Percentiles rank a stretch among this genome's conserved stretches.
phyloP scores from a whole-genome alignment of 495 filamentous ascomycete genomes.

The Daldinia decipiens region DNA sequence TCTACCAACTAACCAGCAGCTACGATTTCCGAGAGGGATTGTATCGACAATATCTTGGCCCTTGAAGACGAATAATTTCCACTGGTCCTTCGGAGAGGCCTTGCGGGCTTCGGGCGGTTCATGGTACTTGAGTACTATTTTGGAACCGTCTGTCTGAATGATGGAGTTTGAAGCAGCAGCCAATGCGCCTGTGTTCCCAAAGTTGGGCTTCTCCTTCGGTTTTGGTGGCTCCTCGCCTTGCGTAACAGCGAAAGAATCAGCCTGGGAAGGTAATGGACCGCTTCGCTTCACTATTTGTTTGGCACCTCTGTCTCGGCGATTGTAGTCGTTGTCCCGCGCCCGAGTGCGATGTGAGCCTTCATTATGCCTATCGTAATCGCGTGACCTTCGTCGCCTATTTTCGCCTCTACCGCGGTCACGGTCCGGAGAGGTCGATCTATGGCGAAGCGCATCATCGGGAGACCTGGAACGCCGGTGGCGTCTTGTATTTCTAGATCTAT shows the following conservation, averaged over 20 bases:
- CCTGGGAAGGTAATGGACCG: constrained; percentile 75
- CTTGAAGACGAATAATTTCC: constrained; percentile 96
- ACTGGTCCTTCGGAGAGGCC: constrained; percentile 77
- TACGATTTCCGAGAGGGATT: constrained; percentile 75
- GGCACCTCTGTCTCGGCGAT: constrained; percentile 27
- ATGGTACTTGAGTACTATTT: constrained; percentile 90
- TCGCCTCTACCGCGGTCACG: constrained; percentile 38
- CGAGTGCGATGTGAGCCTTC: constrained; percentile 33
- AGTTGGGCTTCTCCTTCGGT: constrained; percentile 91
- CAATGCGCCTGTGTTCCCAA: constrained; percentile 78
- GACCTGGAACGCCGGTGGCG: constrained; percentile 52
- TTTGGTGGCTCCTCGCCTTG: constrained; percentile 61
- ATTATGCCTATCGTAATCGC: constrained; percentile 37
- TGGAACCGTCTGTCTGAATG: constrained; percentile 68
- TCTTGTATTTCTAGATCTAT: constrained; percentile 46
- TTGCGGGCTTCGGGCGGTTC: constrained; percentile 94
- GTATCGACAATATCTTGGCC: constrained; percentile 80
- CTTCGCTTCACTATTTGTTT: constrained; percentile 52
- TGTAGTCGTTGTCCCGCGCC: constrained; percentile 34
- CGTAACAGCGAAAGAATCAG: constrained; percentile 70
- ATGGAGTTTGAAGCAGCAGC: constrained; percentile 91
- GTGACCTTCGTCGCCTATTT: constrained; percentile 28
- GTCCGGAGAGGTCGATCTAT: constrained; percentile 49
- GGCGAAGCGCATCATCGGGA: constrained; percentile 46
- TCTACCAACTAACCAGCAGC: constrained; percentile 90